Conservation (phyloP, 768 basidiomycete genomes). For the Gymnopilus dilepis region DNA sequence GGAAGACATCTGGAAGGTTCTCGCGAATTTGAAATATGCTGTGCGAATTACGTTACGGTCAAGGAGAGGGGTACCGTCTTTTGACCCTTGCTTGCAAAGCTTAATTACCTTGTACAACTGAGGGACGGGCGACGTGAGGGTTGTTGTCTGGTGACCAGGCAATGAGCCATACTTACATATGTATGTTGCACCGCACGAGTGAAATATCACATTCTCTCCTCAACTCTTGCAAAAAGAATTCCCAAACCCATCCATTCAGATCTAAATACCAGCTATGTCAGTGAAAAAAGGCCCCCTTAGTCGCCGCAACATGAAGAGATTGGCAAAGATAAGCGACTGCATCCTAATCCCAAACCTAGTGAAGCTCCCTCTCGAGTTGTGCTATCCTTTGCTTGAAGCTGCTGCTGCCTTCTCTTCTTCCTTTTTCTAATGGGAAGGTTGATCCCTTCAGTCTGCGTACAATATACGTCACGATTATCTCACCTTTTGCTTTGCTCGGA, state of each 20-base stretch:
- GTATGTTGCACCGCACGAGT: not conserved
- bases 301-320: slow-evolving; percentile 10
- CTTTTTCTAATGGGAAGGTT: slow-evolving; percentile 49
- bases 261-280: slow-evolving; percentile 16
- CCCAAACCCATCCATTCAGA: slow-evolving; percentile 18
- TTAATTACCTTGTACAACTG: not conserved
- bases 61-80: not conserved
- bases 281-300: slow-evolving; percentile 12
- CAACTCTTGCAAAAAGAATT: slow-evolving; percentile 12
- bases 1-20: not conserved
- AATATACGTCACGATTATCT: slow-evolving; percentile 15
- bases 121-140: not conserved
- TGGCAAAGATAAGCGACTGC: not conserved
- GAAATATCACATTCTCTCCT: slow-evolving; percentile 6
- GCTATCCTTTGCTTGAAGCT: slow-evolving; percentile 21
- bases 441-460: slow-evolving; percentile 3
- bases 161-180: too few relatives aligned
- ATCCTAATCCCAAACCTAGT: slow-evolving; percentile 13
- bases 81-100: not conserved
- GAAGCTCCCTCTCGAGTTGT: slow-evolving; percentile 1
- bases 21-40: not conserved
- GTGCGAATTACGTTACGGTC: slow-evolving; percentile 4
- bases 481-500: slow-evolving; percentile 84
- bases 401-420: slow-evolving; percentile 50
- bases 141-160: not conserved